Evolutionary conservation across 768 basidiomycete species (phyloP), one percentile per base, ranked within the genome.

Genomic region (Calocybe indica): DNA sequence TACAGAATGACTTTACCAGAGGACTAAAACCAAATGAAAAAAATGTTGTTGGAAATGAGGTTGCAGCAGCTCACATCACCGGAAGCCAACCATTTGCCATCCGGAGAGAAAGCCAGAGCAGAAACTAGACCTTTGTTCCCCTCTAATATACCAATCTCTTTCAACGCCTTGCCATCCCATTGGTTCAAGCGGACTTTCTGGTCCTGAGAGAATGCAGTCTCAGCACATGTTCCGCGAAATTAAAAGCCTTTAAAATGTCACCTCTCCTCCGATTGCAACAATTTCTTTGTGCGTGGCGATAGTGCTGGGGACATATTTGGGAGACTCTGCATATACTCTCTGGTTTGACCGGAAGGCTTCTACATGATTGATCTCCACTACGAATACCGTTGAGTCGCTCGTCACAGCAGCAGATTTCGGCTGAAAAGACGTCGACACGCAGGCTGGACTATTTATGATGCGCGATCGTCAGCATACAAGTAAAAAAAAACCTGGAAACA

Each of bases 1-100:
- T 84, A 90, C 12, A 96, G 71, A 14, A 84, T 69, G 47, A 97
- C 80, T 63, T 86, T 86, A 14, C 94, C 94, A 31, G 74, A 77
- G 3, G 88, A 82, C 91, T 95, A 53, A 13, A 33, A 11, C 14
- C 29, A 48, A 13, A 28, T 35, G 6, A 46, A 14, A 55, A 32
- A 22, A 46, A 43, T 46, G 47, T 39, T 33, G n/a, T 31, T 22
- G 43, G 33, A 28, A 43, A 37, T 13, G 6, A 22, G 36, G 14
- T 31, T 34, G 37, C 43, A 45, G 40, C 47, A 14, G 75, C 88
- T 65, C 56, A 94, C 92, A 66, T 97, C 92, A 40, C 94, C 95
- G 5, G 84, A 76, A 45, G 87, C 91, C 8, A 98, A 72, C 34
- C 82, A 66, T 14, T 67, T 70, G 0, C 87, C 88, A 61, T 95